Evolutionary conservation across 306 rosid species (phyloP), one percentile per base, ranked within the genome.

Genomic region (Inga laurina): DNA sequence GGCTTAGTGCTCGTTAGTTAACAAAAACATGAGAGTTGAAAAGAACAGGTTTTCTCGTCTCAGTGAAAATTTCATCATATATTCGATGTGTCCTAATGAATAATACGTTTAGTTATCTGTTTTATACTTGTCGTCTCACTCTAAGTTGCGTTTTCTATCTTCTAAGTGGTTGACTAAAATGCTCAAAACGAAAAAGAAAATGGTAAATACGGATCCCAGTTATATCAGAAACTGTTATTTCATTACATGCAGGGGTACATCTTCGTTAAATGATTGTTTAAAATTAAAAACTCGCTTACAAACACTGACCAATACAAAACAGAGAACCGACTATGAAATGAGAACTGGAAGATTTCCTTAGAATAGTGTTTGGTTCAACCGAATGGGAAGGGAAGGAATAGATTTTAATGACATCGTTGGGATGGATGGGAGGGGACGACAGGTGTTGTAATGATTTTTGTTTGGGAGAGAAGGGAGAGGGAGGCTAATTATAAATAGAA

Each of bases 271-370:
- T 12, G 19, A 9, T 3, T 65, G 19, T 65, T 30, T 65, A 13
- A 65, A 65, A 32, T 15, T 1, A 8, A 7, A 1, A 35, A 59
- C 34, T 22, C 14, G 16, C 34, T 54, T 52, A 56, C 37, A 43
- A 61, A 16, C 37, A 41, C 30, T 10, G 65, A n/a, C 21, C 49
- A 54, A 51, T 65, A 1, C 45, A 34, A 14, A 66, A 66, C 13
- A 56, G 12, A 21, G 30, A 56, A 56, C 11, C 22, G 82, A 88
- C 73, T 79, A 81, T 61, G 91, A 90, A 68, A 64, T 94, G 22
- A 90, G 90, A 49, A 32, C 72, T 10, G 94, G 97, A 15, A 84
- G 85, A 86, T 88, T 30, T 87, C 97, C 5, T 54, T 18, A 54
- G n/a, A 22, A 16, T 0, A 16, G 61, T 54, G 11, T 54, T 54